phyloP scores from a whole-genome alignment of 139 green algal genomes.

The Micromonas commoda region DNA sequence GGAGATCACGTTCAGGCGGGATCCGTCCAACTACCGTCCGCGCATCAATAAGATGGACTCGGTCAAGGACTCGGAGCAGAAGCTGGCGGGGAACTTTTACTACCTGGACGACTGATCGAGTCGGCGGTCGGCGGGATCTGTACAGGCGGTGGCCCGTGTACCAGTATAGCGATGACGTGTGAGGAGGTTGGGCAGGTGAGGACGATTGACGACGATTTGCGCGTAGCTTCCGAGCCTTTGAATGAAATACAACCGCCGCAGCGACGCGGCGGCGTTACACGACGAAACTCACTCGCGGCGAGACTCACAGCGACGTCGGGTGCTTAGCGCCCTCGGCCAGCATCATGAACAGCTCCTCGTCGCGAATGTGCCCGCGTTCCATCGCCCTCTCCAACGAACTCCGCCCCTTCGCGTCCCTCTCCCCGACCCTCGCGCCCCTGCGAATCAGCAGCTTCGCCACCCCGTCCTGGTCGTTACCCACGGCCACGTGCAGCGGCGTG shows the following conservation, averaged over 20 bases:
- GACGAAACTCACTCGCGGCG: too few species aligned
- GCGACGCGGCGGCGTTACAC: too few species aligned
- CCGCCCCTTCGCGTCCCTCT: background rate
- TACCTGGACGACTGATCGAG: constrained; percentile 43
- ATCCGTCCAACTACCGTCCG: constrained; percentile 96
- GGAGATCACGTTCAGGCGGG: constrained; percentile 96
- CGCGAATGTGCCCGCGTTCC: background rate
- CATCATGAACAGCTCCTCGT: constrained; percentile 19
- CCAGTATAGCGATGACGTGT: too few species aligned
- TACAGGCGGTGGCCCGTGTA: too few species aligned
- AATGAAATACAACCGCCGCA: too few species aligned
- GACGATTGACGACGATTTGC: too few species aligned
- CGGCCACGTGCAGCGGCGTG: constrained; percentile 26
- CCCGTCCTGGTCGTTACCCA: background rate
- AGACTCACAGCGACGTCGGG: too few species aligned
- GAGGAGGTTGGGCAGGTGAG: too few species aligned
- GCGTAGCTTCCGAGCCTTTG: too few species aligned
- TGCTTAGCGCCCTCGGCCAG: background rate
- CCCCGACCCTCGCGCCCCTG: background rate
- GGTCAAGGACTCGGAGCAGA: constrained; percentile 94
- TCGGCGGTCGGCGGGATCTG: background rate
- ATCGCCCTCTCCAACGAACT: constrained; percentile 18
- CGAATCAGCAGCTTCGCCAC: constrained; percentile 16
- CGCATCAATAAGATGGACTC: constrained; percentile 97
- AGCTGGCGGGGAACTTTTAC: constrained; percentile 81